phyloP scores from a whole-genome alignment of 495 filamentous ascomycete genomes.

The Lepidopterella palustris region DNA sequence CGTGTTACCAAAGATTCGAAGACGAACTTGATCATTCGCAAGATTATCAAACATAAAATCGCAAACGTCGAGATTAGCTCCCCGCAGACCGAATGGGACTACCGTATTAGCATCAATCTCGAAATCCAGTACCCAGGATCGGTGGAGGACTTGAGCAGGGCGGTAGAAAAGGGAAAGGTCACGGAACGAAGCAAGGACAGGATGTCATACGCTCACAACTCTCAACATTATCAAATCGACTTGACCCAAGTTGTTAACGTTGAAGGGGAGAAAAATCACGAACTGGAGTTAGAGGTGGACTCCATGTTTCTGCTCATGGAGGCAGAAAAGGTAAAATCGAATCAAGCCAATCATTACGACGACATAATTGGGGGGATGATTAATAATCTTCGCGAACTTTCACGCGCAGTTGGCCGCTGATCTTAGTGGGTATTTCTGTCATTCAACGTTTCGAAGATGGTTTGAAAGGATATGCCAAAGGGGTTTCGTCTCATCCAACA shows the following conservation, averaged over 20 bases:
- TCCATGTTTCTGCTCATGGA: slow-evolving; percentile 6
- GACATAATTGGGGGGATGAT: slow-evolving; percentile 18
- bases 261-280: slow-evolving; percentile 21
- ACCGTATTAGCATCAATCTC: slow-evolving; percentile 27
- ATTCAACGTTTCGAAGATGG: neutral
- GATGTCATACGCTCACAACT: slow-evolving; percentile 13
- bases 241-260: slow-evolving; percentile 19
- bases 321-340: slow-evolving; percentile 1
- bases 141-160: slow-evolving; percentile 6
- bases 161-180: slow-evolving; percentile 4
- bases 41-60: slow-evolving; percentile 21
- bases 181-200: slow-evolving; percentile 19
- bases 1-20: slow-evolving; percentile 17
- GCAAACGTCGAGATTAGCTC: slow-evolving; percentile 26
- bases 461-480: neutral
- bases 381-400: slow-evolving; percentile 25
- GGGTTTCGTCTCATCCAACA: neutral
- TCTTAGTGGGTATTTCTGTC: too few relatives aligned
- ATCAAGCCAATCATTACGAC: slow-evolving; percentile 10
- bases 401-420: slow-evolving; percentile 12
- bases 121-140: slow-evolving; percentile 24
- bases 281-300: slow-evolving; percentile 24
- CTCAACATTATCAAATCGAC: slow-evolving; percentile 21
- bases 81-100: slow-evolving; percentile 28
- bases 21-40: neutral